A percentile compares a stretch with the other conserved stretches of the same genome.
Conservation (phyloP, 441 rosid genomes). For the Gossypium gossypioides region DNA sequence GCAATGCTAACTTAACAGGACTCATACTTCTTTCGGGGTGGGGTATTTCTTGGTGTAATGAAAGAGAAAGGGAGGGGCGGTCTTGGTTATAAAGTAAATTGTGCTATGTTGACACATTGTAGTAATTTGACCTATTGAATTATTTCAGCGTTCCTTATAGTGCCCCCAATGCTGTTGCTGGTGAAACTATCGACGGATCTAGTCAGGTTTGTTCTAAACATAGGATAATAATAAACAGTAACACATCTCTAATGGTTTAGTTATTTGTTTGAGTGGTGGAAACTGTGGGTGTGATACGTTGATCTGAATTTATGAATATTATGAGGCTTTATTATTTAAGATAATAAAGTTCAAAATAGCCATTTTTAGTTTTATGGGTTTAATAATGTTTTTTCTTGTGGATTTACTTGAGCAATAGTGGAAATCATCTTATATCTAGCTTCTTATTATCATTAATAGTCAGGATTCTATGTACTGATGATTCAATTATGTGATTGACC, state of each 20-base stretch:
- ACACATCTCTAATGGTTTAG: background rate
- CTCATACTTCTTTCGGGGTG: background rate
- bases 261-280: background rate
- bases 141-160: conserved; percentile 37
- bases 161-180: conserved; percentile 27
- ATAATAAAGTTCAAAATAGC: background rate
- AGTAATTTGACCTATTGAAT: conserved; percentile 20
- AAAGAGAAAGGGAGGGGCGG: background rate
- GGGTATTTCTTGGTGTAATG: background rate
- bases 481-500: conserved; percentile 24
- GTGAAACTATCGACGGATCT: conserved; percentile 27
- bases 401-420: background rate
- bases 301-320: background rate
- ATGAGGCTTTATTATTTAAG: background rate
- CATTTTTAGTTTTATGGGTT: background rate
- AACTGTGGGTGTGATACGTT: background rate
- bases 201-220: conserved; percentile 43
- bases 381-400: background rate
- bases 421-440: background rate
- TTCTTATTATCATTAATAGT: background rate
- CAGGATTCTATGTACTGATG: conserved; percentile 13
- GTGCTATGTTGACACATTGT: background rate
- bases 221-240: conserved; percentile 1
- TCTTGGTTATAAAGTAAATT: background rate
- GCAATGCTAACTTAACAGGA: background rate